Base-by-base conservation (phyloP, 768 basidiomycete species). In the Boletus fagicola region DNA sequence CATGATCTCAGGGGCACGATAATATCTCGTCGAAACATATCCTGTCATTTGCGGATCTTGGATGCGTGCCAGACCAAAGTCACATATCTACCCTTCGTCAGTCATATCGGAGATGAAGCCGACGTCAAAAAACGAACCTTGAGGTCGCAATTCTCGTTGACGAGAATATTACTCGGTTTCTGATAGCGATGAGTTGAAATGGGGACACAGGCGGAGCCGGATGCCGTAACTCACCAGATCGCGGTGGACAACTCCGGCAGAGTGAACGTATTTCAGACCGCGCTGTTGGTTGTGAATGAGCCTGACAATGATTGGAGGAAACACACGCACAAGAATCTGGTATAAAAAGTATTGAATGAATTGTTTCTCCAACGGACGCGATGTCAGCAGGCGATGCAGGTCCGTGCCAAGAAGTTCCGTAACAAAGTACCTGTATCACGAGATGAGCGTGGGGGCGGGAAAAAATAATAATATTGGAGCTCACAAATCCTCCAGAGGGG, bases 1-100 rank as follows among this genome's bases (percentile, higher is more conserved):
- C 97, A 99, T 99, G 77, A 99, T 99, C 76, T 99, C 97, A 6
- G 97, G 97, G 7, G 97, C 97, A 51, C 97, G 89, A 72, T 99
- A 99, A 77, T 99, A 99, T 64, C 97, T 82, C 51, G 97, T 99
- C 56, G 97, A 98, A 59, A 98, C 97, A 70, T 98, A 99, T 60
- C 97, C 97, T 1, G 97, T 99, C 97, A 99, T 99, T 72, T 99
- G 97, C 5, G 96, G 96, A 72, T 99, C 97, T 75, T 98, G 97
- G 62, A 99, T 95, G 51, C 97, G 91, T 36, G 97, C 97, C 40
- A 99, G 81, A 57, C 97, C 97, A 74, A 99, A 99, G 75, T 99
- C 97, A 71, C 97, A 99, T 68, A 98, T 98, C 94, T 94, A 58
- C 13, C 49, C 31, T 51, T 55, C 47, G 57, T 64, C 48, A 60